Percentiles rank a stretch among this genome's conserved stretches.
Conservation (phyloP, 2,329 filamentous ascomycete genomes). For the Dothidotthia symphoricarpi region DNA sequence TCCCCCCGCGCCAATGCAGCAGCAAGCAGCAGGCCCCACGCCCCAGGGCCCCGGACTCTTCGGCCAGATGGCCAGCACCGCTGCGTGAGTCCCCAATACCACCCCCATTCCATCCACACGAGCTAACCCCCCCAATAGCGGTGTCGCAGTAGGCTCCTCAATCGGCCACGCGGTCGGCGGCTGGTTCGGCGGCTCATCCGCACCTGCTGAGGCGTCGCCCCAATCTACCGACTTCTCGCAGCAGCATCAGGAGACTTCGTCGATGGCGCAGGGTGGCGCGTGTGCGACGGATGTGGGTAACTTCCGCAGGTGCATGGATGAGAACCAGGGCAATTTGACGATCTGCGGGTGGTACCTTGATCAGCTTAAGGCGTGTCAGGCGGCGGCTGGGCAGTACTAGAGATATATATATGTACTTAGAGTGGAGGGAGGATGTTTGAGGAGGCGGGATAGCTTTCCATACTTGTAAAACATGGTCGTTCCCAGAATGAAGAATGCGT, state of each 20-base stretch:
- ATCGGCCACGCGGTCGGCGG: conserved; percentile 94
- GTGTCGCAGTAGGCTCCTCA: conserved; percentile 92
- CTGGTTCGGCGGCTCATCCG: conserved; percentile 68
- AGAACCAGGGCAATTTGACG: conserved; percentile 88
- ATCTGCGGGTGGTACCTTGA: conserved; percentile 99
- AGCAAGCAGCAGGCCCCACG: conserved; percentile 40
- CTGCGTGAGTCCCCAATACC: conserved; percentile 69
- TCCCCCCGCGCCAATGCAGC: conserved; percentile 53
- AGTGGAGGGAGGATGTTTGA: conserved; percentile 1
- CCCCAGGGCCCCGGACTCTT: conserved; percentile 79
- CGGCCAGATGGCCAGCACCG: conserved; percentile 95
- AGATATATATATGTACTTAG: too few relatives aligned
- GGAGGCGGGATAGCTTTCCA: neutral
- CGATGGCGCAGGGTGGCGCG: conserved; percentile 34
- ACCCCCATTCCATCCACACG: conserved; percentile 1
- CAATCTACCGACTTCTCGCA: conserved; percentile 31
- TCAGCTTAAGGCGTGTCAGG: conserved; percentile 66
- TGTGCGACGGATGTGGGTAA: conserved; percentile 77
- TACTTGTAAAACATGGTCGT: too few relatives aligned
- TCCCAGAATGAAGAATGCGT: too few relatives aligned
- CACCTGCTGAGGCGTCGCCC: conserved; percentile 50
- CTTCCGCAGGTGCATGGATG: conserved; percentile 96
- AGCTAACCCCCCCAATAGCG: conserved; percentile 55
- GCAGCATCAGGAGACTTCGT: conserved; percentile 41
- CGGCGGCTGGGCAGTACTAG: conserved; percentile 51